Percentiles rank a stretch among this genome's conserved stretches.
Conservation (phyloP, 345 rosid species). For the Eucalyptus paniculata region DNA sequence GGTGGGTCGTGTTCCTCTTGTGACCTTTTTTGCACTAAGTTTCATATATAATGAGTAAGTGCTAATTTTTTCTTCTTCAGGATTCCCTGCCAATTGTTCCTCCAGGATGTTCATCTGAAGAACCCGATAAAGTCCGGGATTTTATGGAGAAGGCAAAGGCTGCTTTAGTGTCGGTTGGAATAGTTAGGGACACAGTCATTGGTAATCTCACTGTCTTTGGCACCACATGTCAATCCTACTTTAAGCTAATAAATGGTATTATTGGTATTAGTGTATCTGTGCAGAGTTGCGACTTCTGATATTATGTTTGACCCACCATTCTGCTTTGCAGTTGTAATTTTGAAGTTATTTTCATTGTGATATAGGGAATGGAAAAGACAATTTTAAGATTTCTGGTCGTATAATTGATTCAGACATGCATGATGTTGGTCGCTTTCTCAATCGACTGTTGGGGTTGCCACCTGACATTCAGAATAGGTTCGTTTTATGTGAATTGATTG, state of each 20-base stretch:
- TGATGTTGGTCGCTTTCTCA: constrained; percentile 91
- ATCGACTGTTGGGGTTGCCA: constrained; percentile 91
- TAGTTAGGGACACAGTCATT: constrained; percentile 77
- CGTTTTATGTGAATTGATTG: neutral
- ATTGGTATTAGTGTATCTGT: neutral
- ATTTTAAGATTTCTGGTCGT: constrained; percentile 78
- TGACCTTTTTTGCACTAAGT: neutral
- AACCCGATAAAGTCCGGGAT: constrained; percentile 70
- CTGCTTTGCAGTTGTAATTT: neutral
- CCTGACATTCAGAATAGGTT: constrained; percentile 97
- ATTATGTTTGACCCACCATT: neutral
- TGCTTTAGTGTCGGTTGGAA: constrained; percentile 96
- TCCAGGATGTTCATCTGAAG: constrained; percentile 86
- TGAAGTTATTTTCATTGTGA: neutral
- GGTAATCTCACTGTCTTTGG: constrained; percentile 26
- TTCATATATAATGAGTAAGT: neutral
- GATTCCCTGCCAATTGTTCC: constrained; percentile 87
- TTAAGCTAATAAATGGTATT: neutral
- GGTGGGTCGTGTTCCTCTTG: constrained; percentile 21
- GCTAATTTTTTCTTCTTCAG: constrained; percentile 35
- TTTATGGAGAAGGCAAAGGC: constrained; percentile 86
- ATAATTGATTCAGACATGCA: constrained; percentile 98
- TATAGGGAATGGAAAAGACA: constrained; percentile 81
- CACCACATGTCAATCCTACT: neutral
- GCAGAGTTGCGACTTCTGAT: neutral